Base-by-base conservation (phyloP, 1,139 yeast genomes). In the Nakaseomyces bracarensis region DNA sequence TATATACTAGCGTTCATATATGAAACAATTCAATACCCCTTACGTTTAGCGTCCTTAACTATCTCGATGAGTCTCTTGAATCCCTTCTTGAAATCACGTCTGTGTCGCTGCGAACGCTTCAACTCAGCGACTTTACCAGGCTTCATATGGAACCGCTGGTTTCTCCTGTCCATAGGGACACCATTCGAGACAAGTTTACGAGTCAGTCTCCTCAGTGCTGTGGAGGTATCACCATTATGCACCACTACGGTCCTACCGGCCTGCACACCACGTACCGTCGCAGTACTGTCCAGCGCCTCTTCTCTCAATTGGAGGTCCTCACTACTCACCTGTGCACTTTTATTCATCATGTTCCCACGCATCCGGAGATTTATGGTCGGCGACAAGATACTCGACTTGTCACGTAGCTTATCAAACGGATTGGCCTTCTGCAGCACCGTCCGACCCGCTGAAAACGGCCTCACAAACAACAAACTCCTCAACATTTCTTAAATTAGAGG, bases 21-120 rank as follows among this genome's bases (percentile, higher is more conserved):
- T 15, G 26, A 22, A 15, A 14, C 10, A 13, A 11, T 6, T 50
- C 48, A 73, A 46, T 73, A 74, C 39, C 79, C 79, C 54, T 70
- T 72, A 60, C 77, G 69, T 55, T 68, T 73, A 27, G 77, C 77
- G 46, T 71, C 74, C 47, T 66, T 68, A 34, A 73, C 74, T 34
- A 71, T 63, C 14, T 58, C 60, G 51, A 74, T 69, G 45, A 73
- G 55, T 47, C 70, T 61, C 49, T 67, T 67, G 55, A 73, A 66
- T 35, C 76, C 77, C 49, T 65, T 64, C 58, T 68, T 67, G 50
- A 74, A 74, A 43, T 65, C 63, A 52, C 59, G 66, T 58, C 73
- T 71, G 53, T 72, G 72, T 49, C 66, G 67, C 44, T 60, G 64
- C 14, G 72, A 64, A 51, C 65, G 65, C 53, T 67, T 68, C 49